A percentile compares a stretch with the other conserved stretches of the same genome.
Conservation (phyloP, 2,329 filamentous ascomycete species). For the Alternaria ventricosa region DNA sequence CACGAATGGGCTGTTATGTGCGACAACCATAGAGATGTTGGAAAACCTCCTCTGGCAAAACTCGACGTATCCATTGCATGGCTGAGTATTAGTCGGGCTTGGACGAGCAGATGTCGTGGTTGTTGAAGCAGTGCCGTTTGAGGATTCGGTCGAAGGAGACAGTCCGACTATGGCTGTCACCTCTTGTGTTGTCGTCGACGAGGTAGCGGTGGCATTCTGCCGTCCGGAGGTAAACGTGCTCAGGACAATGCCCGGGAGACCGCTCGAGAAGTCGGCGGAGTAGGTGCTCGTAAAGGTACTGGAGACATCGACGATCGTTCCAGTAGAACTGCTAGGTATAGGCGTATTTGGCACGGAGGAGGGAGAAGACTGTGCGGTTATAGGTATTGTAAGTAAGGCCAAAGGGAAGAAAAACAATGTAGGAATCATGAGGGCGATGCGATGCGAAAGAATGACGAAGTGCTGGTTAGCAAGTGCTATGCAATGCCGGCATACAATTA, state of each 20-base stretch:
- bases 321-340: constrained; percentile 16
- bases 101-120: constrained; percentile 14
- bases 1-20: constrained; percentile 47
- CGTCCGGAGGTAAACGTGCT: constrained; percentile 9
- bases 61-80: constrained; percentile 46
- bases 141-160: constrained; percentile 13
- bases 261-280: neutral
- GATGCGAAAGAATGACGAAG: constrained; percentile 17
- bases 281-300: neutral
- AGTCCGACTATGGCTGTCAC: constrained; percentile 29
- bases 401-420: constrained; percentile 11
- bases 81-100: constrained; percentile 34
- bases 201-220: constrained; percentile 20
- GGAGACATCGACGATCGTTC: neutral
- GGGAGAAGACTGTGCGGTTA: constrained; percentile 21
- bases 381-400: constrained; percentile 7
- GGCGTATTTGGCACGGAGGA: constrained; percentile 4
- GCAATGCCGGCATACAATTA: neutral
- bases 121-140: constrained; percentile 14
- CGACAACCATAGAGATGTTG: constrained; percentile 45
- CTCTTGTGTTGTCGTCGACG: constrained; percentile 15
- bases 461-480: neutral
- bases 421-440: constrained; percentile 21
- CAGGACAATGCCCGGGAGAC: constrained; percentile 1
- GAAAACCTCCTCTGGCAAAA: constrained; percentile 43